Evolutionary conservation across 352 stramenopile species (phyloP), one percentile per base, ranked within the genome.

Genomic region (Pythium volutum): DNA sequence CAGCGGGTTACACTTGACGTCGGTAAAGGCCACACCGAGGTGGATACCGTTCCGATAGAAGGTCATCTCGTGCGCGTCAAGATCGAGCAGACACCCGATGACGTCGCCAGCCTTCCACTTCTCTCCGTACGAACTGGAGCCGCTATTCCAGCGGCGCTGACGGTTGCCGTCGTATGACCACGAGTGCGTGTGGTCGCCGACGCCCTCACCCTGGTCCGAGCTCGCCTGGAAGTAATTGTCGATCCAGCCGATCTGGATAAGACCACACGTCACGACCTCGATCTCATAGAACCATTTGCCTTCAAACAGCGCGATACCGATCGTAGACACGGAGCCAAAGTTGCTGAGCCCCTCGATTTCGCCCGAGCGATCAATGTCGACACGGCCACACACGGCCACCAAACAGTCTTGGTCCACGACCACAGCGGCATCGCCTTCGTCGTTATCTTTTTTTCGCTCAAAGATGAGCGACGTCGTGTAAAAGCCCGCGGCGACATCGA

Each of bases 271-370:
- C 23, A 96, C 77, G 2, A 98, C 76, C 52, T 95, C 83, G 31
- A 97, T 87, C 69, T 98, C 92, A 55, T 98, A 98, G 66, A 97
- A 98, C 92, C 92, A 98, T 55, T 95, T 96, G 0, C 91, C 91
- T 50, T 66, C 56, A 41, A 89, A 89, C 0, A 96, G 61, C 1
- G 80, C 78, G 18, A 94, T 77, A 4, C 87, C 84, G 12, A 84
- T 62, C 1, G 86, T 93, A 6, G 81, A 89, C 36, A 96, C 86
- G 0, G 87, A 93, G 0, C 86, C 86, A 65, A 96, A 96, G 66
- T 96, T 96, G 62, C 87, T 96, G 41, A 96, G 47, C 0, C 87
- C 87, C 70, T 96, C 87, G 31, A 94, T 83, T 64, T 96, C 87
- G 23, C 84, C 87, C 2, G 83, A 93, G 27, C 79, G 76, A 38